Base-by-base conservation (phyloP, 1,284 basidiomycete genomes). In the Sanguinoderma infundibulare region DNA sequence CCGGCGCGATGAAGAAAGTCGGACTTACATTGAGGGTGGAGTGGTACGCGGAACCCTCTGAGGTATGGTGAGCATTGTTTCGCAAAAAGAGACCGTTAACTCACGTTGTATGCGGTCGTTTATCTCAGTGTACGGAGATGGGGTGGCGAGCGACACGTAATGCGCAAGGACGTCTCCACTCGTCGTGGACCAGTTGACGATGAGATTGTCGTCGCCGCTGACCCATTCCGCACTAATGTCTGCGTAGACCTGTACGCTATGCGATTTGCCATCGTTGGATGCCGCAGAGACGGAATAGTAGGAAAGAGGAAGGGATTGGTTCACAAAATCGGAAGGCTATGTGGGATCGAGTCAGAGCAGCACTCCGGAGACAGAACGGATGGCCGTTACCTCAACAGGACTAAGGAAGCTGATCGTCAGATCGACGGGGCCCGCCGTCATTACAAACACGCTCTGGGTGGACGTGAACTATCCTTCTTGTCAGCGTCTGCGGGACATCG, bases 221-320 rank as follows among this genome's bases (percentile, higher is more conserved):
- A 83, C 78, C 87, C 87, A 89, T 75, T 87, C 86, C 12, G 82
- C 86, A 57, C 82, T 85, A 72, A 89, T 85, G 69, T 90, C 86
- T 22, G 82, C 83, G 72, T 90, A 88, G 6, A 87, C 67, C 69
- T 86, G 83, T 6, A 90, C 82, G 20, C 73, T 73, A 70, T 89
- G 88, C 4, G 81, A 64, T 7, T 67, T 64, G 12, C 82, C 83
- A 67, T 90, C 86, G 15, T 77, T 86, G 1, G 86, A 79, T 6
- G 73, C 75, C 5, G 78, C 81, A n/a, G 83, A 83, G 10, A 90
- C 72, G 5, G 81, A 71, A 72, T 89, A 74, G 70, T 90, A 88
- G 1, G 87, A 79, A 64, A 89, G 83, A 4, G 87, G 86, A 20
- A 82, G 78, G 8, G 85, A 89, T 70, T 88, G 83, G 62, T 83